These are phyloP conservation scores for Botrytis aclada DNA, from an alignment of 2,329 filamentous ascomycete species.

Conservation along the genomic window DNA sequence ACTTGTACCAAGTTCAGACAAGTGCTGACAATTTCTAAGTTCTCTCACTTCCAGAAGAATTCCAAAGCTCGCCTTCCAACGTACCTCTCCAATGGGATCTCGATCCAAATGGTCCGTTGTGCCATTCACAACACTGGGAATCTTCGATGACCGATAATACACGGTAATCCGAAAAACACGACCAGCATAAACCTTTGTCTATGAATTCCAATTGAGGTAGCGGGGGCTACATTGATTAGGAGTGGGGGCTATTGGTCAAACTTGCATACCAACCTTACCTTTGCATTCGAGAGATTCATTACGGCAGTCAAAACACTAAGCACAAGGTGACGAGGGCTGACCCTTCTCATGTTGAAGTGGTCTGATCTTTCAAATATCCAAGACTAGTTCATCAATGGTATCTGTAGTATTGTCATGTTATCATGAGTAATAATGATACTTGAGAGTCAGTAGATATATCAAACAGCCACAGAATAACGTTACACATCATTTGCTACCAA, in stretches of 20 bases:
- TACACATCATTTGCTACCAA: slow-evolving; percentile 6
- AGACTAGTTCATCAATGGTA: not conserved
- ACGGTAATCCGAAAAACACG: not conserved
- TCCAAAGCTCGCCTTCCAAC: not conserved
- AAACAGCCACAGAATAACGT: slow-evolving; percentile 1
- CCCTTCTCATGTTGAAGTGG: not conserved
- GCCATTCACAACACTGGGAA: not conserved
- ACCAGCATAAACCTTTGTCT: not conserved
- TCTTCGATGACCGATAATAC: not conserved
- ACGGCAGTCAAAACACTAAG: not conserved
- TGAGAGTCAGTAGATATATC: not conserved
- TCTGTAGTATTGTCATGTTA: not conserved
- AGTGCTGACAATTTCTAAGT: slow-evolving; percentile 16
- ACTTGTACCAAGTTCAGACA: slow-evolving; percentile 2
- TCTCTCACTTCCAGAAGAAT: not conserved
- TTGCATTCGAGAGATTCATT: not conserved
- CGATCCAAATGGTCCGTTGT: not conserved
- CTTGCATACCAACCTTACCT: not conserved
- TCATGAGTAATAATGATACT: not conserved
- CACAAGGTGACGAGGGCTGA: not conserved
- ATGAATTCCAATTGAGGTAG: not conserved
- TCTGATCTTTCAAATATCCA: not conserved
- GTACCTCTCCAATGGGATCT: not conserved
- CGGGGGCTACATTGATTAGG: not conserved
- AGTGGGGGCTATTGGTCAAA: slow-evolving; percentile 7